These are phyloP conservation scores for Monsonia emarginata DNA, from an alignment of 441 rosid genomes.

Conservation along the genomic window DNA sequence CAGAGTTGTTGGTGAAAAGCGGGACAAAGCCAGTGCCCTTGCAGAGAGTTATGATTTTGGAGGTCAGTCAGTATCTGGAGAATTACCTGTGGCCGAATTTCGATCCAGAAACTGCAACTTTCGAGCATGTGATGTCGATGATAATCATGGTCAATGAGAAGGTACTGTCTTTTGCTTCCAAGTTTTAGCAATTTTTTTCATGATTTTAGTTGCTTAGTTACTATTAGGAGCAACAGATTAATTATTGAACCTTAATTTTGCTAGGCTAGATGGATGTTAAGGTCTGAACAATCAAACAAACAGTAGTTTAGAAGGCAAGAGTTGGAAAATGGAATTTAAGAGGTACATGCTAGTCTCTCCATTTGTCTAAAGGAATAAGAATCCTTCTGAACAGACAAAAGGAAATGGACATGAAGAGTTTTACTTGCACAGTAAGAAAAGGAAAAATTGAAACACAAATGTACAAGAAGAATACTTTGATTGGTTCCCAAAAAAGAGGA, in stretches of 20 bases:
- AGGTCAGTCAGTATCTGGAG: slow-evolving; percentile 95
- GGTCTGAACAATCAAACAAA: background rate
- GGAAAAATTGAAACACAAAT: background rate
- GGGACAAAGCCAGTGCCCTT: slow-evolving; percentile 82
- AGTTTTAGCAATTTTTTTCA: background rate
- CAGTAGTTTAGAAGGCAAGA: background rate
- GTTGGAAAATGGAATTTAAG: background rate
- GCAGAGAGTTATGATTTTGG: slow-evolving; percentile 90
- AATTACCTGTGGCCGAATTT: slow-evolving; percentile 93
- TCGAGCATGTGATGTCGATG: slow-evolving; percentile 97
- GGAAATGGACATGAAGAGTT: background rate
- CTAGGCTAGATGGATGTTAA: background rate
- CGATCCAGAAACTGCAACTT: slow-evolving; percentile 61
- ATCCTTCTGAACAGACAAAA: background rate
- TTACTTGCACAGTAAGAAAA: background rate
- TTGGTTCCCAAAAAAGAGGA: background rate
- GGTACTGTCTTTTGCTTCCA: slow-evolving; percentile 29
- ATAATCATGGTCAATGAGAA: slow-evolving; percentile 94
- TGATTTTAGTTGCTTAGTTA: background rate
- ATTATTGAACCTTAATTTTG: background rate
- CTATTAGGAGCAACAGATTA: background rate
- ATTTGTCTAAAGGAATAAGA: background rate
- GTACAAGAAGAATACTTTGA: background rate
- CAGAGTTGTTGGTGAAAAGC: slow-evolving; percentile 60
- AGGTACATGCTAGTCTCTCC: background rate